phyloP scores from a whole-genome alignment of 495 filamentous ascomycete species.

The Lepraria neglecta region DNA sequence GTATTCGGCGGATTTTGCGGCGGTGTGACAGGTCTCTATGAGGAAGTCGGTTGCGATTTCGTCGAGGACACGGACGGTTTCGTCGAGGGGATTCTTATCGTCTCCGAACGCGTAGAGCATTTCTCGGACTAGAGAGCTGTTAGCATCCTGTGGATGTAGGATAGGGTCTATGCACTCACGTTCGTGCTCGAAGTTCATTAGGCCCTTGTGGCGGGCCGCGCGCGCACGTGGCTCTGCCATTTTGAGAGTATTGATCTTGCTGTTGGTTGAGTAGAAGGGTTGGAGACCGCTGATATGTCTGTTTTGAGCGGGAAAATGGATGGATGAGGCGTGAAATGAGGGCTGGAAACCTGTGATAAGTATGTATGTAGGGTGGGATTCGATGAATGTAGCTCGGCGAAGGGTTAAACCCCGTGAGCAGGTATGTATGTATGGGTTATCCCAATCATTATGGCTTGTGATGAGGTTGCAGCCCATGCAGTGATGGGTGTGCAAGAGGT shows the following conservation, averaged over 20 bases:
- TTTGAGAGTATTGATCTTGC: not conserved
- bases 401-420: no score
- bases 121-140: slow-evolving; percentile 53
- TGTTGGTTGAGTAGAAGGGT: not conserved
- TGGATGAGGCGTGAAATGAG: no score
- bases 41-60: slow-evolving; percentile 91
- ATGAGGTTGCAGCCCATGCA: no score
- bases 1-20: slow-evolving; percentile 72
- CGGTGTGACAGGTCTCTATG: slow-evolving; percentile 82
- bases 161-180: slow-evolving; percentile 44
- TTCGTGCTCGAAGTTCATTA: slow-evolving; percentile 81
- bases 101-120: slow-evolving; percentile 89
- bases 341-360: no score
- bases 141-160: slow-evolving; percentile 1
- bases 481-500: no score
- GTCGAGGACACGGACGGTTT: slow-evolving; percentile 81
- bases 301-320: no score
- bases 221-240: slow-evolving; percentile 68
- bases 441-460: no score
- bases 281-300: not conserved
- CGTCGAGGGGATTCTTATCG: slow-evolving; percentile 59
- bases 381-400: no score
- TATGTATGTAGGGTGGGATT: no score
- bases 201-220: slow-evolving; percentile 76
- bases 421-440: no score